Base-by-base conservation (phyloP, 306 rosid genomes). In the Benincasa hispida region DNA sequence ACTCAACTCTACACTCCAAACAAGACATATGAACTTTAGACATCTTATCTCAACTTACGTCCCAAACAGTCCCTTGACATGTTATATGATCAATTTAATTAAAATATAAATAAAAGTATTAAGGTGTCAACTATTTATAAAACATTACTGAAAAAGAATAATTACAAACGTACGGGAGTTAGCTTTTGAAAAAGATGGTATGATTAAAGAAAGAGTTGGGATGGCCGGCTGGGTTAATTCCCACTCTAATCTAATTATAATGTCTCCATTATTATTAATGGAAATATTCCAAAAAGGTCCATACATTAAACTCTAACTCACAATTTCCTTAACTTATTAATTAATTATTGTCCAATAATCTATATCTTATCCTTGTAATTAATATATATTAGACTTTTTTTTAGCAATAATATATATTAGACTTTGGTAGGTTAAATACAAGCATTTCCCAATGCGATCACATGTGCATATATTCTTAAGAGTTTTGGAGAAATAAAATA, bases 391-490 rank as follows among this genome's bases (percentile, higher is more conserved):
- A 66, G 27, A 66, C 30, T 66, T 68, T 13, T n/a, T n/a, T n/a
- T n/a, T n/a, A n/a, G n/a, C n/a, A n/a, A n/a, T n/a, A n/a, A 39
- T 41, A 67, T 35, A 35, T 21, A 39, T 65, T 65, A 67, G 30
- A 68, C 35, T 68, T 70, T 15, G 35, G 57, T 70, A 45, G 75
- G 24, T 8, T 70, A 69, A 69, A 42, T 6, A 47, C 21, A 70
- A 72, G 6, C 76, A 50, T 67, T 72, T 48, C 76, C 76, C 76
- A 48, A 72, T 30, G 76, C 60, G 50, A 50, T 72, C 76, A 72
- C 76, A 50, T 50, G 76, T 72, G 76, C 76, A 72, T 50, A 50
- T 72, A 50, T 72, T 72, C 45, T 50, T 72, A 5, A 47, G 76
- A 48, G 60, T 17, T 41, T 25, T 50, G 10, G 18, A 42, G 10